Conservation (phyloP, 257 asterid species). For the Penstemon barbatus region DNA sequence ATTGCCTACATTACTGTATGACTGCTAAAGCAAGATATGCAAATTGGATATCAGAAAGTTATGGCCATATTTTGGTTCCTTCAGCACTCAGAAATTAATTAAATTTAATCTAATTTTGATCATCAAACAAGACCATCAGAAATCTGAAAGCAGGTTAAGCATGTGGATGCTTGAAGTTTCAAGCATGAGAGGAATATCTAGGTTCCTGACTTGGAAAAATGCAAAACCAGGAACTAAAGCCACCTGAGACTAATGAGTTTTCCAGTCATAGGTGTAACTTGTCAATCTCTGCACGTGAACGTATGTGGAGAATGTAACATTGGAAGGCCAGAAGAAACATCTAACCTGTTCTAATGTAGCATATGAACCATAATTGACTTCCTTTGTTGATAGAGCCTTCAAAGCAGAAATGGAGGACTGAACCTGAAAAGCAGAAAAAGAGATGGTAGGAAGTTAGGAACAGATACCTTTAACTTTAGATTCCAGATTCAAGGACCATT, state of each 20-base stretch:
- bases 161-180: neutral
- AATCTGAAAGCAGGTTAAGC: neutral
- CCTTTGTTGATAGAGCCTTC: conserved; percentile 67
- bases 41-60: neutral
- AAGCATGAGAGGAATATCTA: conserved; percentile 1
- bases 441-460: neutral
- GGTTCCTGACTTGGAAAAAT: neutral
- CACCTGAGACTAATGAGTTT: neutral
- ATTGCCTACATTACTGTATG: neutral
- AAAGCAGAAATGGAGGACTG: conserved; percentile 55
- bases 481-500: conserved; percentile 18
- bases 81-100: neutral
- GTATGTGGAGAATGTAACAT: neutral
- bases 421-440: conserved; percentile 44
- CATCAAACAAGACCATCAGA: neutral
- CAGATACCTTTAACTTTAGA: neutral
- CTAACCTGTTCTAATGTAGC: conserved; percentile 80
- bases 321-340: neutral
- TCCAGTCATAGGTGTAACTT: neutral
- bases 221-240: neutral
- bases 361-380: conserved; percentile 61
- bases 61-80: neutral
- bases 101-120: neutral
- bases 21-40: neutral
- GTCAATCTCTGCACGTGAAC: neutral